A percentile compares a stretch with the other conserved stretches of the same genome.
Conservation (phyloP, 2,329 filamentous ascomycete genomes). For the Phaeosphaeria sp. region DNA sequence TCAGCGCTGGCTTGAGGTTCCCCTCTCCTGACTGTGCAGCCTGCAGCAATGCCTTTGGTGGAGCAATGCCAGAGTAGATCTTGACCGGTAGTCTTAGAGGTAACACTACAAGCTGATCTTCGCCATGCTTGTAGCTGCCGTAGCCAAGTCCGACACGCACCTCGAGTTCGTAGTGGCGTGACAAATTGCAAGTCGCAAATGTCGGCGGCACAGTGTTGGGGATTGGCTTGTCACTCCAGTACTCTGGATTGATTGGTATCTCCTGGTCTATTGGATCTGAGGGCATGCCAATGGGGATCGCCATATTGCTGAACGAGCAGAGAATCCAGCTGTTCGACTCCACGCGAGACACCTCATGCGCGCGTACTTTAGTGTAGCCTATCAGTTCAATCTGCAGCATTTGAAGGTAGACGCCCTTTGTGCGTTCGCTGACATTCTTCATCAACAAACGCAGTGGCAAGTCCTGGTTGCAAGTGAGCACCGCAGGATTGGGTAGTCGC, state of each 20-base stretch:
- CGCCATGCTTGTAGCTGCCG: constrained; percentile 62
- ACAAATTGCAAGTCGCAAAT: constrained; percentile 88
- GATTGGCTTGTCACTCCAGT: constrained; percentile 76
- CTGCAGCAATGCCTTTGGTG: constrained; percentile 77
- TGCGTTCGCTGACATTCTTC: constrained; percentile 74
- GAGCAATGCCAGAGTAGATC: constrained; percentile 86
- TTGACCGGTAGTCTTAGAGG: constrained; percentile 80
- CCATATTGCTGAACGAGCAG: constrained; percentile 73
- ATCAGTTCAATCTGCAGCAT: constrained; percentile 83
- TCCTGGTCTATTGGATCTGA: constrained; percentile 69
- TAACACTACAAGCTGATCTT: constrained; percentile 78
- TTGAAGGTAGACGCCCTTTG: constrained; percentile 75
- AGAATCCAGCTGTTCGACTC: constrained; percentile 81
- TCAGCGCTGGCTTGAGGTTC: constrained; percentile 12
- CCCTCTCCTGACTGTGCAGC: constrained; percentile 58
- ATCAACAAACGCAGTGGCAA: constrained; percentile 81
- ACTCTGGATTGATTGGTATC: constrained; percentile 68
- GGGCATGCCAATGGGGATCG: constrained; percentile 69
- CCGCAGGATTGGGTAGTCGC: constrained; percentile 82
- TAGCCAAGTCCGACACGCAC: constrained; percentile 79
- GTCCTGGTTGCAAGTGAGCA: constrained; percentile 87
- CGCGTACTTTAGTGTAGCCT: constrained; percentile 78
- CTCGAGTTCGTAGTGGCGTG: constrained; percentile 82
- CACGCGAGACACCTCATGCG: constrained; percentile 74
- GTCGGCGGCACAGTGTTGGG: constrained; percentile 87